These are phyloP conservation scores for Daldinia childiae DNA, from an alignment of 495 filamentous ascomycete species.

Conservation along the genomic window DNA sequence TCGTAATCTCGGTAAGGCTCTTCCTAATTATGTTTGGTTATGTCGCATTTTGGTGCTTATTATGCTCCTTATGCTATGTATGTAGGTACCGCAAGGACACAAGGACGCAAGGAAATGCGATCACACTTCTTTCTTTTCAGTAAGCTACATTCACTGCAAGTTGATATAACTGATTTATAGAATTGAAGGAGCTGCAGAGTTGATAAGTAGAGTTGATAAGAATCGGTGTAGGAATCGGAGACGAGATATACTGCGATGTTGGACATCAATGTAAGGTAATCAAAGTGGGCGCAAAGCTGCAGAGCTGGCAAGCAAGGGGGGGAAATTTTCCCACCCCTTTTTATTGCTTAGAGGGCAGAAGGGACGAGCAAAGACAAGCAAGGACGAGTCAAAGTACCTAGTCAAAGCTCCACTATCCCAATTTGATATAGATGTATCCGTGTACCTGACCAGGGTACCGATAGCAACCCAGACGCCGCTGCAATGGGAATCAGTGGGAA, in stretches of 20 bases:
- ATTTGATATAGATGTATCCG: conserved; percentile 5
- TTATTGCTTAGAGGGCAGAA: conserved; percentile 17
- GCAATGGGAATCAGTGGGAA: conserved; percentile 32
- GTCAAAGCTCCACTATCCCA: conserved; percentile 15
- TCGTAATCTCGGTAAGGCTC: conserved; percentile 15
- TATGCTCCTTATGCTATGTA: neutral
- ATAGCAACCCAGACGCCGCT: conserved; percentile 15
- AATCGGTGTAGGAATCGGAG: conserved; percentile 10
- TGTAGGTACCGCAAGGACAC: too few relatives aligned
- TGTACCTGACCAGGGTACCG: conserved; percentile 6
- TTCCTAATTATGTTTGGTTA: neutral
- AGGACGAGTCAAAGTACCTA: neutral
- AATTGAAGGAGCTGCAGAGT: neutral
- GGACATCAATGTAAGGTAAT: conserved; percentile 24
- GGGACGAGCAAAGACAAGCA: too few relatives aligned
- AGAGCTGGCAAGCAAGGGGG: conserved; percentile 6
- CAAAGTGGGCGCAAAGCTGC: conserved; percentile 4
- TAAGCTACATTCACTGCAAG: neutral
- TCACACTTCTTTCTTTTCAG: conserved; percentile 8
- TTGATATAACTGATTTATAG: neutral
- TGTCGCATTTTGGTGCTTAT: conserved; percentile 1
- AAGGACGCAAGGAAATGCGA: too few relatives aligned
- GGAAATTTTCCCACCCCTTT: conserved; percentile 33
- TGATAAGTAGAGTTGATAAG: conserved; percentile 4
- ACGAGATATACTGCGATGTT: conserved; percentile 7